Evolutionary conservation across 1,139 yeast species (phyloP).

Genomic region (Zygoascus hellenicus): DNA sequence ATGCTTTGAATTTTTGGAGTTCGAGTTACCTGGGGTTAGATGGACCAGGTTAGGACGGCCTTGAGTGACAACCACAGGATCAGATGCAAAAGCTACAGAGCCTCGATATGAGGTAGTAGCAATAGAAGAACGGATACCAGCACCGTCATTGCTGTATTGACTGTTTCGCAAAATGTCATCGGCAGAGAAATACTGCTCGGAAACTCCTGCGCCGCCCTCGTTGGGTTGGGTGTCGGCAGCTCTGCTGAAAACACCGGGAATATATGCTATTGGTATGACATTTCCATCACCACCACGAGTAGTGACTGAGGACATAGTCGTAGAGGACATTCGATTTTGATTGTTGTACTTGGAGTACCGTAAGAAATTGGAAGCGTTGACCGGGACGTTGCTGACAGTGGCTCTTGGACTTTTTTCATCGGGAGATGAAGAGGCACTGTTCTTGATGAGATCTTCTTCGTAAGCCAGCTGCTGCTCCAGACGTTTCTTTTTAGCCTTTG

Average conservation of each 20-base stretch:
- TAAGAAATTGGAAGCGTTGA: not conserved
- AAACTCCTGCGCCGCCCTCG: slow-evolving; percentile 15
- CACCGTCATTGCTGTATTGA: slow-evolving; percentile 14
- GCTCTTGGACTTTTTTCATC: slow-evolving; percentile 6
- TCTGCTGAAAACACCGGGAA: slow-evolving; percentile 65
- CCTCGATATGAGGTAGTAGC: slow-evolving; percentile 32
- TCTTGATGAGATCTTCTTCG: slow-evolving; percentile 5
- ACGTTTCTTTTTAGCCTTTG: slow-evolving; percentile 17
- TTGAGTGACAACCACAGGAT: slow-evolving; percentile 28
- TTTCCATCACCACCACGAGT: slow-evolving; percentile 53
- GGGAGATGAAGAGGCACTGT: not conserved
- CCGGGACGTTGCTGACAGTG: not conserved
- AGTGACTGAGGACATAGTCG: slow-evolving; percentile 24
- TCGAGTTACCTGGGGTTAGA: slow-evolving; percentile 9
- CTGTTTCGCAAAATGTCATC: slow-evolving; percentile 23
- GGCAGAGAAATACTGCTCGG: slow-evolving; percentile 18
- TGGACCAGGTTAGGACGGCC: slow-evolving; percentile 30
- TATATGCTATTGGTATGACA: slow-evolving; percentile 87
- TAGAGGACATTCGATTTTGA: slow-evolving; percentile 20
- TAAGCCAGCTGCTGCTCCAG: slow-evolving; percentile 14
- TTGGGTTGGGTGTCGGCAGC: slow-evolving; percentile 12
- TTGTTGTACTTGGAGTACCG: slow-evolving; percentile 1
- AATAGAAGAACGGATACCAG: slow-evolving; percentile 25
- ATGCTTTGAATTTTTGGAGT: slow-evolving; percentile 2
- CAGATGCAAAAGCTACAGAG: slow-evolving; percentile 27